Base-by-base conservation (phyloP, 805 yeast species). In the Metschnikowia drakensbergensis region DNA sequence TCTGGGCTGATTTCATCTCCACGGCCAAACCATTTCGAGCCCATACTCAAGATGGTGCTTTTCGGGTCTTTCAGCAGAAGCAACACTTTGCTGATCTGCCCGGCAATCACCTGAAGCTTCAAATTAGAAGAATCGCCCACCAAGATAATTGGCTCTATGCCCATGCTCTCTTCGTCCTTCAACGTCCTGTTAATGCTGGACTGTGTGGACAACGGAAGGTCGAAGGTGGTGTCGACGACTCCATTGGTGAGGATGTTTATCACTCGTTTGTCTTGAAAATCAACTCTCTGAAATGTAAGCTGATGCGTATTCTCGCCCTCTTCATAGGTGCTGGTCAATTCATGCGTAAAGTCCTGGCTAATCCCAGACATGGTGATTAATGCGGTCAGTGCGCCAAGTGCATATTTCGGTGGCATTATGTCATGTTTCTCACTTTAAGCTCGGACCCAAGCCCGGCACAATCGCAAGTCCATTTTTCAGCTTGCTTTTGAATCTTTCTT, bases 191-290 rank as follows among this genome's bases (percentile, higher is more conserved):
- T 58, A 25, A 63, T 54, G 30, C 55, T 42, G 8, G 57, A 42
- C 37, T 54, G 54, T n/a, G 67, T 52, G 36, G 62, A 55, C 22
- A 37, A 55, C 53, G 59, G 60, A 7, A 77, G 64, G 42, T 75
- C 79, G 50, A 72, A 74, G 1, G 82, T 76, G 17, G 79, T 66
- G 61, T 80, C 82, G 58, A 74, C 66, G n/a, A 73, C 68, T 0
- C 80, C 81, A 54, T 77, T 61, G 32, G 62, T 62, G 40, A 70
- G 65, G 10, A 78, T 57, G 38, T 69, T 68, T 30, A 78, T 32
- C 3, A 77, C 60, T 38, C 64, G 57, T 49, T 68, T 69, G 49
- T 77, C 76, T 2, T 59, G 59, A 28, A 74, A 66, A 22, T 68
- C 73, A 2, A 73, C 46, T 31, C 42, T 46, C 51, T 61, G 67